A percentile compares a stretch with the other conserved stretches of the same genome.
Evolutionary conservation across 345 rosid genomes (phyloP).

Genomic region (Sonneratia alba): DNA sequence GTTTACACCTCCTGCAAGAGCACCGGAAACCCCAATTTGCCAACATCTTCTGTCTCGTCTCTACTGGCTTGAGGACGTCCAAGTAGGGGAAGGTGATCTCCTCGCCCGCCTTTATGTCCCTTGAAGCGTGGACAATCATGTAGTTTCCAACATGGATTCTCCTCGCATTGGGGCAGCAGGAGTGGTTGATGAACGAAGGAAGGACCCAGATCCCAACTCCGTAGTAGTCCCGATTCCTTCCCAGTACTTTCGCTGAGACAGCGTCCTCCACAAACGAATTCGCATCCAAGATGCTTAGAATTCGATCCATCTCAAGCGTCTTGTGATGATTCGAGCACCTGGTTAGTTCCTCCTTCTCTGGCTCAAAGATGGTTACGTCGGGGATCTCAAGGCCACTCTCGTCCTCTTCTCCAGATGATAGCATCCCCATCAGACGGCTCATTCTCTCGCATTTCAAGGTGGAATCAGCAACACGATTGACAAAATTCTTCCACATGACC

Average conservation of each 20-base stretch:
- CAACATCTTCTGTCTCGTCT: conserved; percentile 56
- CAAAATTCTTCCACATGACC: conserved; percentile 81
- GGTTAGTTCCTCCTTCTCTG: conserved; percentile 21
- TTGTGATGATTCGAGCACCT: not conserved
- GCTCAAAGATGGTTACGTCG: conserved; percentile 42
- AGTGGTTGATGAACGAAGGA: conserved; percentile 80
- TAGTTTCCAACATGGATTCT: conserved; percentile 69
- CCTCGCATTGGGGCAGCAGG: conserved; percentile 65
- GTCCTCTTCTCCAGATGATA: conserved; percentile 47
- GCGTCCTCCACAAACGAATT: conserved; percentile 81
- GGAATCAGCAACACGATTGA: conserved; percentile 30
- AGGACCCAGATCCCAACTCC: conserved; percentile 73
- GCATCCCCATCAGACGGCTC: not conserved
- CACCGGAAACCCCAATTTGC: conserved; percentile 67
- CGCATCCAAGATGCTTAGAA: conserved; percentile 73
- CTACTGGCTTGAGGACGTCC: conserved; percentile 39
- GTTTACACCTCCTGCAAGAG: conserved; percentile 54
- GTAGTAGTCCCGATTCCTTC: conserved; percentile 64
- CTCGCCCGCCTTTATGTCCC: conserved; percentile 73
- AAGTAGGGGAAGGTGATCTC: conserved; percentile 72
- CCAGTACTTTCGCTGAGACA: conserved; percentile 60
- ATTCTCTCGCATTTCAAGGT: too few species aligned
- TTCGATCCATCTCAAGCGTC: conserved; percentile 28
- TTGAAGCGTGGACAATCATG: conserved; percentile 53
- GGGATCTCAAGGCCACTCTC: conserved; percentile 50